Evolutionary conservation across 2,329 filamentous ascomycete species (phyloP), one percentile per base, ranked within the genome.

Genomic region (Pseudocercospora eumusae): DNA sequence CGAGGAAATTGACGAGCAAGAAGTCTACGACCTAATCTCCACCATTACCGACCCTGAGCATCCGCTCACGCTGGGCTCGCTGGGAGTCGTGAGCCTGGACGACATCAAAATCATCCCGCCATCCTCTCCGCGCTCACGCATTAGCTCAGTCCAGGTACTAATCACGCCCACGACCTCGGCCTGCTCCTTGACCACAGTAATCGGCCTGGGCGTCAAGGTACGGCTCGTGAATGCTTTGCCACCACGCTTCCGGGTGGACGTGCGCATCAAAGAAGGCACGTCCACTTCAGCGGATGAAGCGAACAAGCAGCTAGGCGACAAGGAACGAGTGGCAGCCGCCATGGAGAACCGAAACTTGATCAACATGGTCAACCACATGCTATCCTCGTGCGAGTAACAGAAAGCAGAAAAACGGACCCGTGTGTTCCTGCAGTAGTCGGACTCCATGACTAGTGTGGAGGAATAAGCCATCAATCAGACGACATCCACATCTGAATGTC

Each of bases 161-260:
- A 89, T 99, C 69, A 99, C 95, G 10, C 95, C 95, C 9, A 99
- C 95, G 25, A 95, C 98, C 73, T 96, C 93, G 15, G 95, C 98
- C 78, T 99, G 95, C 81, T 96, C 91, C 56, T 85, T 99, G 44
- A 95, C 95, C 31, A 99, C 95, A 0, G 92, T 99, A 63, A 96
- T 99, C 71, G 95, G 95, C 0, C 83, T 99, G 15, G 95, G 93
- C 13, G 92, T 99, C 21, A 87, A 95, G 49, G 93, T 97, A 45
- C 86, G 95, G 23, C 83, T 99, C 23, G 93, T 98, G 79, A 90
- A 96, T 75, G 89, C 91, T 10, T 82, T 99, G 61, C 95, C 95
- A 2, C 91, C 95, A 33, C 90, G 93, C 71, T 99, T 95, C 76
- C 86, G 95, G 40, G 85, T 98, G 56, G 93, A 98, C 76, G 92